phyloP scores from a whole-genome alignment of 345 rosid genomes.

The Pelargonium nanum region DNA sequence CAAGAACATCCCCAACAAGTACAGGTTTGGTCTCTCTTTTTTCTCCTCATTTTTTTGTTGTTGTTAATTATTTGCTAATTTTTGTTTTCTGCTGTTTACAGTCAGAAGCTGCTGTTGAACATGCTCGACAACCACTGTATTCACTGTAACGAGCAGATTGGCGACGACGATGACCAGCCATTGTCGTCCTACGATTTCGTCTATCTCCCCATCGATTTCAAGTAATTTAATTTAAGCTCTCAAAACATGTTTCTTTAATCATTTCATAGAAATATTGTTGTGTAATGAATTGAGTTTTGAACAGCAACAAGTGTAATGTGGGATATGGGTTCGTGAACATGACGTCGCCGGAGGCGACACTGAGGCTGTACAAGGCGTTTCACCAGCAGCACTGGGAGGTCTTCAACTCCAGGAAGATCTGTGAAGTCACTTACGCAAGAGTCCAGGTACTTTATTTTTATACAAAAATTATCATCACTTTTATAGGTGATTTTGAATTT shows the following conservation, averaged over 20 bases:
- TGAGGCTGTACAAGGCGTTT: constrained; percentile 72
- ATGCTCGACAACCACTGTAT: constrained; percentile 88
- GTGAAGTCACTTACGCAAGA: constrained; percentile 84
- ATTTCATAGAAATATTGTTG: no score
- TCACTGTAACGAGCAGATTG: constrained; percentile 70
- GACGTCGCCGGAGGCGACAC: constrained; percentile 73
- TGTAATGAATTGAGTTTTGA: no score
- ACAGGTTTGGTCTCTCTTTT: no score
- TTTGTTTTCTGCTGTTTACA: no score
- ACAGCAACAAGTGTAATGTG: constrained; percentile 87
- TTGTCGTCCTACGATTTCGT: constrained; percentile 82
- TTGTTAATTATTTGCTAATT: no score
- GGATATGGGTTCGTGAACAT: constrained; percentile 99
- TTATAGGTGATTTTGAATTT: no score
- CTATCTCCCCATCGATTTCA: constrained; percentile 92
- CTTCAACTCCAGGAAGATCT: constrained; percentile 68
- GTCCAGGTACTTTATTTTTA: no score
- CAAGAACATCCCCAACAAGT: constrained; percentile 96
- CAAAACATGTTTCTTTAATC: no score
- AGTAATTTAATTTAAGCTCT: constrained; percentile 45
- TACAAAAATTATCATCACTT: background rate
- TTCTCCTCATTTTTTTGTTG: no score
- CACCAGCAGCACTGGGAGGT: constrained; percentile 72
- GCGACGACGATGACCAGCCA: constrained; percentile 33
- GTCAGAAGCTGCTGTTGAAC: constrained; percentile 56